Percentiles rank a stretch among this genome's conserved stretches.
phyloP scores from a whole-genome alignment of 1,284 basidiomycete species.

The Fomitopsis pinicola region DNA sequence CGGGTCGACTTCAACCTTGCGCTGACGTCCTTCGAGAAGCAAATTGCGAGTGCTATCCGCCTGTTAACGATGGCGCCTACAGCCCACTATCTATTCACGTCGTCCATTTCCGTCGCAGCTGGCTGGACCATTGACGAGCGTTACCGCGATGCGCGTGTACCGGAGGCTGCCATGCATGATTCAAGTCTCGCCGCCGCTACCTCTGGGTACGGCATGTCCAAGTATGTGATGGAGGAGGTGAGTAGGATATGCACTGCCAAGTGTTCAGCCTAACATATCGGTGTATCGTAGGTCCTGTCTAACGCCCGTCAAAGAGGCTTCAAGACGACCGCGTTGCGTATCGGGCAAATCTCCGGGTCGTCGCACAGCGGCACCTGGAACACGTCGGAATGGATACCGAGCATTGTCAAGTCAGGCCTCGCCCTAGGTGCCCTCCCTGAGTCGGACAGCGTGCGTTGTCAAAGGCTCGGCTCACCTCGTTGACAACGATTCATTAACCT shows the following conservation, averaged over 20 bases:
- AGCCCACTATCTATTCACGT: constrained; percentile 27
- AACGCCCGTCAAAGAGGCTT: constrained; percentile 19
- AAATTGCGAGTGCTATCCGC: constrained; percentile 14
- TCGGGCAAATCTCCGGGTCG: constrained; percentile 39
- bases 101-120: constrained; percentile 21
- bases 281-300: constrained; percentile 19
- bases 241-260: background rate
- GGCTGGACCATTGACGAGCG: constrained; percentile 5
- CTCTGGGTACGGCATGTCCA: constrained; percentile 35
- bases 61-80: constrained; percentile 21
- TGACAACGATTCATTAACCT: background rate
- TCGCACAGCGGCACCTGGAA: constrained; percentile 37
- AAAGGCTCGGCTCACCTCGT: background rate
- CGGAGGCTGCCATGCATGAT: constrained; percentile 15
- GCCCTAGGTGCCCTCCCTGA: constrained; percentile 26
- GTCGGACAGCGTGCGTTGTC: constrained; percentile 15
- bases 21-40: constrained; percentile 17
- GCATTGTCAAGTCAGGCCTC: constrained; percentile 33
- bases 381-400: constrained; percentile 40
- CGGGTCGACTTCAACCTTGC: constrained; percentile 32
- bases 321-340: constrained; percentile 30
- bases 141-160: constrained; percentile 12
- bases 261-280: background rate
- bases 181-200: constrained; percentile 25
- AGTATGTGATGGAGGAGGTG: constrained; percentile 35